Conservation (phyloP, 108 stramenopile genomes). For the Nannochloropsis salina region DNA sequence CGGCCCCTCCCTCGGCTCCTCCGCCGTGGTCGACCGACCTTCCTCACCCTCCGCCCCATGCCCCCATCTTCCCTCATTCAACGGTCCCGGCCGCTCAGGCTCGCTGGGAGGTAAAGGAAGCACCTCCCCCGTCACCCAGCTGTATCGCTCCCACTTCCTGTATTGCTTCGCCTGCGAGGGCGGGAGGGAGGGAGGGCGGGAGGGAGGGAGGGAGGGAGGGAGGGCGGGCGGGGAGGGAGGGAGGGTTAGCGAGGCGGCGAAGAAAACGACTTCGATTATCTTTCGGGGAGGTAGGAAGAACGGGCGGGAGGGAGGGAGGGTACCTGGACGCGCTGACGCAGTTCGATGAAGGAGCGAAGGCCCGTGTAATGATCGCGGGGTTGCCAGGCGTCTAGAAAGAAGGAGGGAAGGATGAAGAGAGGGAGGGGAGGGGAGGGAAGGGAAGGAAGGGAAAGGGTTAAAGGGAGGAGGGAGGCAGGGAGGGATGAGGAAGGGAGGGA, state of each 20-base stretch:
- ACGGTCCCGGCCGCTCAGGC: neutral
- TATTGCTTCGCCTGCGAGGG: neutral
- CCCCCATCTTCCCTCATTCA: neutral
- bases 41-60: too few species aligned
- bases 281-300: too few species aligned
- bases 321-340: too few species aligned
- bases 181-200: neutral
- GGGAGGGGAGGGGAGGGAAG: neutral
- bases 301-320: too few species aligned
- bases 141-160: neutral
- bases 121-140: neutral
- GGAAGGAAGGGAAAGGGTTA: neutral
- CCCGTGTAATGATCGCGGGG: too few species aligned
- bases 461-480: neutral
- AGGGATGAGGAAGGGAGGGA: neutral
- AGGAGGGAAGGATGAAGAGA: neutral
- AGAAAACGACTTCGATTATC: too few species aligned
- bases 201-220: too few species aligned
- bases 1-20: neutral
- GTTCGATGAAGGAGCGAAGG: too few species aligned
- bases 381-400: too few species aligned
- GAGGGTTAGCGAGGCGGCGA: too few species aligned
- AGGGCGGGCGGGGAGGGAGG: too few species aligned
- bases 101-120: neutral
- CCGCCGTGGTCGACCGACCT: too few species aligned